Conservation (phyloP, 371 early-diverging fungal genomes). For the Lichtheimia ramosa region DNA sequence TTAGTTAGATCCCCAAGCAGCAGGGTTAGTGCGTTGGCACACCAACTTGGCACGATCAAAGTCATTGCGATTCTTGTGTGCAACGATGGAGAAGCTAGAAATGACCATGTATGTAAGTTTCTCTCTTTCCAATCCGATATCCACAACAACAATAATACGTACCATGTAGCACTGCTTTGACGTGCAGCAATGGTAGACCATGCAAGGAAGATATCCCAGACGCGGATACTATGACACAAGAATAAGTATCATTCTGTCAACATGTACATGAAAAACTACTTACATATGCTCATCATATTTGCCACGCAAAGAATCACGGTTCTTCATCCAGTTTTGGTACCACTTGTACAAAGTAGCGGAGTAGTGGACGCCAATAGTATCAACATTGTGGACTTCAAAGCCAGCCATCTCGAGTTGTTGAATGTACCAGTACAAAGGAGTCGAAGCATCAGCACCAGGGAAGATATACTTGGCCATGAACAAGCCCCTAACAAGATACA, state of each 20-base stretch:
- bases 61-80: conserved; percentile 95
- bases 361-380: conserved; percentile 97
- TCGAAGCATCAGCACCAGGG: conserved; percentile 97
- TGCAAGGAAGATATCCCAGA: conserved; percentile 96
- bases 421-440: conserved; percentile 92
- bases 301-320: conserved; percentile 78
- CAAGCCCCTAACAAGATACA: conserved; percentile 69
- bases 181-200: conserved; percentile 94
- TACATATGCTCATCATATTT: conserved; percentile 88
- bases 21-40: conserved; percentile 48
- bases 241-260: not conserved
- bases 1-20: conserved; percentile 6
- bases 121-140: too few species aligned
- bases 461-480: conserved; percentile 98
- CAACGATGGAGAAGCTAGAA: conserved; percentile 94
- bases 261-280: conserved; percentile 10
- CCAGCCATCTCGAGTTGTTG: conserved; percentile 91
- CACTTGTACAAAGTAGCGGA: conserved; percentile 93
- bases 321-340: conserved; percentile 97
- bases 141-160: too few species aligned
- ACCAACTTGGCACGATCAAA: conserved; percentile 80
- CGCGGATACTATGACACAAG: conserved; percentile 43
- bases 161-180: conserved; percentile 94
- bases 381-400: conserved; percentile 85
- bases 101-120: too few species aligned